These are phyloP conservation scores for Ceratobasidium sp. DNA, from an alignment of 1,284 basidiomycete species.

Conservation along the genomic window DNA sequence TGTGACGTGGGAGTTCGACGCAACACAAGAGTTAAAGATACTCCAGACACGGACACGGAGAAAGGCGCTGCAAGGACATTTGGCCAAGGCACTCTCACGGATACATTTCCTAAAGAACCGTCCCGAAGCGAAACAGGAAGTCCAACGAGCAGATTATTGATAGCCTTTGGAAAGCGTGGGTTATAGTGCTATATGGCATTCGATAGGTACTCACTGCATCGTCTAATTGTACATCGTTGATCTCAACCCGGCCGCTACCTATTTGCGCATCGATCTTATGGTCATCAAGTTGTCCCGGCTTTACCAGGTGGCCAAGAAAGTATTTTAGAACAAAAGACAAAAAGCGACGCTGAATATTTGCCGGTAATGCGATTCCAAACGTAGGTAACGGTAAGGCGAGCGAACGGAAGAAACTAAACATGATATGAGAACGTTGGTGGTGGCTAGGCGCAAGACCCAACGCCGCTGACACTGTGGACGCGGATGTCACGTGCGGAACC, in stretches of 20 bases:
- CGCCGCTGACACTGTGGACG: slow-evolving; percentile 40
- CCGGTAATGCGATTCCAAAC: slow-evolving; percentile 70
- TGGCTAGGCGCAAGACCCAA: slow-evolving; percentile 43
- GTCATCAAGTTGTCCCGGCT: slow-evolving; percentile 88
- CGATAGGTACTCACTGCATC: slow-evolving; percentile 69
- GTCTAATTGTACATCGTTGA: slow-evolving; percentile 86
- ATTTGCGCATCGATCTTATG: slow-evolving; percentile 93
- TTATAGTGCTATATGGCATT: not conserved
- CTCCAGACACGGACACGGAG: slow-evolving; percentile 73
- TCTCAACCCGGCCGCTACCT: slow-evolving; percentile 87
- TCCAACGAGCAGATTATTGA: slow-evolving; percentile 78
- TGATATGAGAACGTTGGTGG: slow-evolving; percentile 19
- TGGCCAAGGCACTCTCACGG: slow-evolving; percentile 81
- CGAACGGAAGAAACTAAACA: slow-evolving; percentile 41
- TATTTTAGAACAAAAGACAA: slow-evolving; percentile 90
- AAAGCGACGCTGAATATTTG: slow-evolving; percentile 88
- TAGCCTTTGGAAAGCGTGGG: slow-evolving; percentile 69
- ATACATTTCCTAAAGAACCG: slow-evolving; percentile 80
- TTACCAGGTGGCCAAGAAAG: slow-evolving; percentile 86
- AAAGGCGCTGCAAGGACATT: slow-evolving; percentile 79
- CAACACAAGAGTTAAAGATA: slow-evolving; percentile 64
- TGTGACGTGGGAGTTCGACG: slow-evolving; percentile 27
- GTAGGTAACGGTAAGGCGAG: slow-evolving; percentile 30
- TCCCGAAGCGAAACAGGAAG: slow-evolving; percentile 78
- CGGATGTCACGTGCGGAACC: slow-evolving; percentile 22